Percentiles rank a stretch among this genome's conserved stretches.
Evolutionary conservation across 805 yeast species (phyloP).

Genomic region (Monosporozyma aquatica): DNA sequence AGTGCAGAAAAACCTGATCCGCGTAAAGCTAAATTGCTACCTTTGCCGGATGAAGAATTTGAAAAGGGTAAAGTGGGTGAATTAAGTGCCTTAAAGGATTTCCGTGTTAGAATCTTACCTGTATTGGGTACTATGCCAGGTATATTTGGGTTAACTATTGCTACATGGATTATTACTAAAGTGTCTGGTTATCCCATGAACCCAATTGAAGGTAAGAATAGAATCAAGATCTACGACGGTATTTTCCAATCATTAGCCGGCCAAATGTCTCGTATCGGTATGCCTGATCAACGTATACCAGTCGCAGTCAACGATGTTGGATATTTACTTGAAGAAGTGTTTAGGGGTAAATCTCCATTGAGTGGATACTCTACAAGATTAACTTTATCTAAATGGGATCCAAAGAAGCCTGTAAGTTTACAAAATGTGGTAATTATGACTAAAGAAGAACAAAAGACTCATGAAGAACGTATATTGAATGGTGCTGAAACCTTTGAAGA

Average conservation of each 20-base stretch:
- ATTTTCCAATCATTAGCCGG: conserved; percentile 77
- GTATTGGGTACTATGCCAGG: conserved; percentile 97
- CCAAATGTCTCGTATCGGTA: conserved; percentile 73
- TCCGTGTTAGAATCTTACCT: conserved; percentile 89
- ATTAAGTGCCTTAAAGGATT: conserved; percentile 75
- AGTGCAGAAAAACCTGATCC: conserved; percentile 97
- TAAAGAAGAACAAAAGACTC: conserved; percentile 72
- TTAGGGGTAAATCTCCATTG: conserved; percentile 83
- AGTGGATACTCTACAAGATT: conserved; percentile 75
- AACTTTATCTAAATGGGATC: conserved; percentile 80
- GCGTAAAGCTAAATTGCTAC: conserved; percentile 77
- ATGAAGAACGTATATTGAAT: conserved; percentile 64
- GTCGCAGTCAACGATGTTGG: conserved; percentile 63
- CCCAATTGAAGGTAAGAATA: conserved; percentile 81
- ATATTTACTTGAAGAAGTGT: conserved; percentile 84
- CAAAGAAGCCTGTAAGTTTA: conserved; percentile 47
- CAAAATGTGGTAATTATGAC: conserved; percentile 85
- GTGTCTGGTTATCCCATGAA: conserved; percentile 87
- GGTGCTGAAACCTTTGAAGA: conserved; percentile 56
- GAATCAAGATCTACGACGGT: conserved; percentile 78
- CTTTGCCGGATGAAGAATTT: conserved; percentile 73
- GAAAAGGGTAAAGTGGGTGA: conserved; percentile 58
- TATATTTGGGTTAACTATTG: conserved; percentile 84
- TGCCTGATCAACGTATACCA: conserved; percentile 66
- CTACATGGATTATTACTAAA: conserved; percentile 69